A percentile compares a stretch with the other conserved stretches of the same genome.
Conservation (phyloP, 2,329 filamentous ascomycete species). For the Aspergillus sp. region DNA sequence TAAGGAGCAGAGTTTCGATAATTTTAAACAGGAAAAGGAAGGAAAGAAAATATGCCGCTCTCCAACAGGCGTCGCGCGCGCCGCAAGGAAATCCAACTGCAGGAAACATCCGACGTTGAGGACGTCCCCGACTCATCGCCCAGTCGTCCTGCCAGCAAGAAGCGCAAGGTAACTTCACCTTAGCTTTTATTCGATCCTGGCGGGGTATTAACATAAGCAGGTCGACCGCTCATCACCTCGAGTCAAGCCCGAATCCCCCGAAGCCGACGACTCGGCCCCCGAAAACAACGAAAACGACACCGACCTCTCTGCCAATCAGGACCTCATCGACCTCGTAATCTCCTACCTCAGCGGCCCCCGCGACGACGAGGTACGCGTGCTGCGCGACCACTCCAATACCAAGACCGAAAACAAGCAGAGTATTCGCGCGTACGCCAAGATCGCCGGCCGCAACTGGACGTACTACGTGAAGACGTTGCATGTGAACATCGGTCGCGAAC, state of each 20-base stretch:
- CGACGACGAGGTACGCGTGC: constrained; percentile 40
- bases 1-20: too few species aligned
- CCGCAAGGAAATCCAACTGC: constrained; percentile 40
- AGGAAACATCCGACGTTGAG: constrained; percentile 41
- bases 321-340: constrained; percentile 43
- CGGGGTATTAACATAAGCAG: constrained; percentile 11
- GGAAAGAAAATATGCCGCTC: constrained; percentile 34
- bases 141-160: constrained; percentile 41
- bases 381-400: constrained; percentile 40
- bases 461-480: constrained; percentile 46
- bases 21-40: background rate
- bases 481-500: constrained; percentile 45
- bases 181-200: background rate
- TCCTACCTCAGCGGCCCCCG: constrained; percentile 39
- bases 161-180: constrained; percentile 38
- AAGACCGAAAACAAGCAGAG: constrained; percentile 41
- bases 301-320: constrained; percentile 35
- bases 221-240: constrained; percentile 26
- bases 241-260: constrained; percentile 33
- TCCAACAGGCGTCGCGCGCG: constrained; percentile 40
- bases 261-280: constrained; percentile 36
- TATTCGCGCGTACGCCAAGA: constrained; percentile 45
- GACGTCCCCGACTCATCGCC: constrained; percentile 41
- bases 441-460: constrained; percentile 46
- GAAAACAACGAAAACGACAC: constrained; percentile 36